These are phyloP conservation scores for Boletus eberwhitei DNA, from an alignment of 768 basidiomycete genomes.

Conservation along the genomic window DNA sequence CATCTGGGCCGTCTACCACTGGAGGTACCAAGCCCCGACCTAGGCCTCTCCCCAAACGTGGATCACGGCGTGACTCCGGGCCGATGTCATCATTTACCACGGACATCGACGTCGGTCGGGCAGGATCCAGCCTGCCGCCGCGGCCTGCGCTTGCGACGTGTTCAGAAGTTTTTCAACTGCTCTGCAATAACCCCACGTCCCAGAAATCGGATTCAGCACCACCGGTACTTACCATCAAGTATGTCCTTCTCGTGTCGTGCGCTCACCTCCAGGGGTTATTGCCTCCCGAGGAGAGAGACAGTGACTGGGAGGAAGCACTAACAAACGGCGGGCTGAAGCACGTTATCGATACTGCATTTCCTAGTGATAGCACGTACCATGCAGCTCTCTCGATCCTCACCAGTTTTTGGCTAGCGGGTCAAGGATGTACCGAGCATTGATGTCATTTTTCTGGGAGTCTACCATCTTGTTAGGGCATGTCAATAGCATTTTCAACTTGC, in stretches of 20 bases:
- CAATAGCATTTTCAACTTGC: background rate
- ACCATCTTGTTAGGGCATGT: background rate
- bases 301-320: constrained; percentile 33
- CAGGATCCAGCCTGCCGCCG: constrained; percentile 21
- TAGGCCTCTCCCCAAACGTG: constrained; percentile 32
- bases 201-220: constrained; percentile 4
- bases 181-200: constrained; percentile 12
- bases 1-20: constrained; percentile 17
- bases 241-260: constrained; percentile 38
- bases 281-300: constrained; percentile 28
- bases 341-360: constrained; percentile 29
- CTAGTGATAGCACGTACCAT: constrained; percentile 24
- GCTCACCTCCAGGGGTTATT: constrained; percentile 33
- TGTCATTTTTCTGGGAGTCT: background rate
- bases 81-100: background rate
- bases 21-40: constrained; percentile 27
- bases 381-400: constrained; percentile 20
- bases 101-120: constrained; percentile 11
- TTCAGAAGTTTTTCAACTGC: constrained; percentile 29
- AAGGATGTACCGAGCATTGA: background rate
- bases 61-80: constrained; percentile 10
- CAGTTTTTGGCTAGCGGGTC: constrained; percentile 14
- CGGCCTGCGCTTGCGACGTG: constrained; percentile 24
- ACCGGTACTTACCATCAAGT: constrained; percentile 32
- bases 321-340: constrained; percentile 23